These are phyloP conservation scores for Rehmannia glutinosa DNA, from an alignment of 257 asterid genomes.

Conservation along the genomic window DNA sequence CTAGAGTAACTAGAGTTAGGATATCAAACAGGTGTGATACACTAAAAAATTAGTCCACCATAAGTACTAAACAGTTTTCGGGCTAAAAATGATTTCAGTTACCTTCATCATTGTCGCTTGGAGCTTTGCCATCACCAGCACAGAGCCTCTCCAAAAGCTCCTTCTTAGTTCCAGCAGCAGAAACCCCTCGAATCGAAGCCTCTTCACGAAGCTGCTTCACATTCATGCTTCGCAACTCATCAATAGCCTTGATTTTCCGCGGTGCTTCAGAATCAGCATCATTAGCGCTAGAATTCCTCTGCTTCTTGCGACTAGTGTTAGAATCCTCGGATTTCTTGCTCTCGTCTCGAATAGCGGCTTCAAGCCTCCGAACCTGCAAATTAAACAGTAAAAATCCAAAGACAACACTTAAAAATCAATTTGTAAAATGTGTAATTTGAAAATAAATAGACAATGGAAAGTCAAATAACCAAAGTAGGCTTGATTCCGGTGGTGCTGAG, in stretches of 20 bases:
- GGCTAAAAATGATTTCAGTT: not conserved
- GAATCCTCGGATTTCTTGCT: constrained; percentile 25
- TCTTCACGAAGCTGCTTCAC: constrained; percentile 69
- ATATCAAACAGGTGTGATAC: not conserved
- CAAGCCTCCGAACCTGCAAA: constrained; percentile 65
- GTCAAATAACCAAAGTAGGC: constrained; percentile 44
- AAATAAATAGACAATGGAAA: not conserved
- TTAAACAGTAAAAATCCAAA: not conserved
- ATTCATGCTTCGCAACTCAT: constrained; percentile 50
- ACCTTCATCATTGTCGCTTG: constrained; percentile 35
- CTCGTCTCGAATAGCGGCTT: constrained; percentile 49
- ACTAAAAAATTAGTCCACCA: not conserved
- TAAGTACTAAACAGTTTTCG: not conserved
- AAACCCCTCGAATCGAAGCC: constrained; percentile 55
- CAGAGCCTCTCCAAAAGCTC: constrained; percentile 70
- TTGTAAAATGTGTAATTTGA: no score
- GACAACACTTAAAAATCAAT: not conserved
- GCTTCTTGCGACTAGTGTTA: constrained; percentile 40
- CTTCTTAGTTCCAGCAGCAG: constrained; percentile 56
- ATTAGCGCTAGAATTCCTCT: constrained; percentile 32
- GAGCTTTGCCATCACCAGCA: constrained; percentile 19
- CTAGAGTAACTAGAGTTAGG: no score
- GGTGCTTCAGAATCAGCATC: constrained; percentile 34
- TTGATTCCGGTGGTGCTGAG: constrained; percentile 72
- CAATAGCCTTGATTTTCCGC: constrained; percentile 40